Conservation (phyloP, 352 stramenopile species). For the Phytophthora chlamydospora region DNA sequence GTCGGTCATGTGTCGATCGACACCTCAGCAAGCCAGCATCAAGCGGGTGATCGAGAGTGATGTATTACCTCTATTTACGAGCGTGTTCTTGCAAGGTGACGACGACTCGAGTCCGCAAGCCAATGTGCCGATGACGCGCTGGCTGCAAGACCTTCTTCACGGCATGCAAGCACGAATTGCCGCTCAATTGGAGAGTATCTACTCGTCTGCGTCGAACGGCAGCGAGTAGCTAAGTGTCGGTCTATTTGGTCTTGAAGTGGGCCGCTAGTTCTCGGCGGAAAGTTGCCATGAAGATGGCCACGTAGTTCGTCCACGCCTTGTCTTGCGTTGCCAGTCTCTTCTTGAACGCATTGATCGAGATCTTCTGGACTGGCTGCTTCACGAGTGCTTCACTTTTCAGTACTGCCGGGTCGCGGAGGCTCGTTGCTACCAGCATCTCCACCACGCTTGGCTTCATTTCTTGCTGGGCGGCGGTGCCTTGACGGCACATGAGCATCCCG, state of each 20-base stretch:
- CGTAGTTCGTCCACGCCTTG: constrained; percentile 28
- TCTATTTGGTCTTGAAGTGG: constrained; percentile 22
- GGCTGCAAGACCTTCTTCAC: constrained; percentile 65
- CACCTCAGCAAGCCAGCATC: constrained; percentile 48
- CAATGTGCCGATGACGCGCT: constrained; percentile 44
- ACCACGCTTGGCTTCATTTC: constrained; percentile 43
- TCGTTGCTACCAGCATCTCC: constrained; percentile 38
- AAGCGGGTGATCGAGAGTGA: constrained; percentile 66
- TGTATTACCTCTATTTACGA: constrained; percentile 65
- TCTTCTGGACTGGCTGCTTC: constrained; percentile 14
- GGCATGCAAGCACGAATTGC: constrained; percentile 80
- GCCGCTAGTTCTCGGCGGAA: constrained; percentile 31
- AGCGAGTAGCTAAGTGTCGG: constrained; percentile 3
- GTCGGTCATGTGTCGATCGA: constrained; percentile 33
- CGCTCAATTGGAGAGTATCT: constrained; percentile 57
- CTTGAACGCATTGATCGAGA: background rate
- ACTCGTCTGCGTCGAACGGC: constrained; percentile 14
- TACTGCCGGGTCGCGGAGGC: constrained; percentile 15
- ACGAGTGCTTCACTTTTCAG: constrained; percentile 21
- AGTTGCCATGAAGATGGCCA: constrained; percentile 21
- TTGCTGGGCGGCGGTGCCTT: constrained; percentile 34
- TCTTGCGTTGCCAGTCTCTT: constrained; percentile 1
- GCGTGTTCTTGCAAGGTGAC: constrained; percentile 54
- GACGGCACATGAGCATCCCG: constrained; percentile 61
- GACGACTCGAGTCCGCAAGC: constrained; percentile 30